Base-by-base conservation (phyloP, 176 grass and related monocot genomes). In the Aechmea fasciata region DNA sequence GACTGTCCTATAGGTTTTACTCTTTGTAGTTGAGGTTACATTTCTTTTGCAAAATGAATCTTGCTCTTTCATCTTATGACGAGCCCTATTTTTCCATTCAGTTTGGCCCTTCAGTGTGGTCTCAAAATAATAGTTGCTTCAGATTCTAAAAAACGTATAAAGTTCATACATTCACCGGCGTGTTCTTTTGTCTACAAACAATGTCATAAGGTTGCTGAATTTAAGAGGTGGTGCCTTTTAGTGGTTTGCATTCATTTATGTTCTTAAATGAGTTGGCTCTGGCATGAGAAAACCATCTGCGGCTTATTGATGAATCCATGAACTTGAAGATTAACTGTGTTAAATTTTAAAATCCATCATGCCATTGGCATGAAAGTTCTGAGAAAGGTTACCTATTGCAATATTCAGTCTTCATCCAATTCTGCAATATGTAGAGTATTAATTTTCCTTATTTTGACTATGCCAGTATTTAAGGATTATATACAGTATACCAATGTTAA, bases 391-490 rank as follows among this genome's bases (percentile, higher is more conserved):
- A 20, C 2, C 55, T 59, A 10, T 33, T 33, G 19, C n/a, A 59
- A 59, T 20, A 15, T 20, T 59, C 52, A 17, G 1, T 13, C 53
- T 57, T 17, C 18, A 14, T 57, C n/a, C 54, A 57, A 15, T 18
- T 57, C n/a, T 59, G 55, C 55, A 59, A 59, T 59, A 10, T 54
- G 1, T 33, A 17, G 26, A 54, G 2, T 13, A 41, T 47, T 25
- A 65, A 13, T 53, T 29, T 50, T 72, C 55, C 9, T 65, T 29
- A 15, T 77, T 70, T 51, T 18, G 3, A 52, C 57, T 49, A 63
- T 48, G 69, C 54, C 76, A 97, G 93, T 92, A 85, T 17, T 74
- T 97, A 22, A 88, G 86, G 17, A 81, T 87, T 68, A 79, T 97
- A 8, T 79, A n/a, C n/a, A n/a, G n/a, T n/a, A n/a, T n/a, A n/a